phyloP scores from a whole-genome alignment of 768 basidiomycete species.

The Tulasnella sp. region DNA sequence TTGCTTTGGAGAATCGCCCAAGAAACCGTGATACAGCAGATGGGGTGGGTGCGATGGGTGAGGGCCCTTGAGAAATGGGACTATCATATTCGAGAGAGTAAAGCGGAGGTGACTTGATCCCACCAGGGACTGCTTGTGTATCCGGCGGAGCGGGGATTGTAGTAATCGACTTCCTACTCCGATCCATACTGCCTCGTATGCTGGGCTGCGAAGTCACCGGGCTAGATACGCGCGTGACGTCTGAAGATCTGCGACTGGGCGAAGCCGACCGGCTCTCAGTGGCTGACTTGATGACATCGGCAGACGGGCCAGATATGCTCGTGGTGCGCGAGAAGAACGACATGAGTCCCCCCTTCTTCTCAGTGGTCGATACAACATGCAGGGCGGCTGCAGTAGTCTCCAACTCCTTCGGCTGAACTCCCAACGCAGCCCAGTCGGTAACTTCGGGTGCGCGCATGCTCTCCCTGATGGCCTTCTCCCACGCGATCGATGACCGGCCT shows the following conservation, averaged over 20 bases:
- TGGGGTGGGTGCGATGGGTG: slow-evolving; percentile 23
- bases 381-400: slow-evolving; percentile 32
- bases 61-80: not conserved
- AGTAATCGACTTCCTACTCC: not conserved
- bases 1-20: slow-evolving; percentile 52
- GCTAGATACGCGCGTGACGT: not conserved
- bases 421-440: slow-evolving; percentile 57
- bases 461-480: slow-evolving; percentile 58
- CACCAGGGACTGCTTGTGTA: not conserved
- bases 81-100: not conserved
- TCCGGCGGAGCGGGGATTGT: not conserved
- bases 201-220: not conserved
- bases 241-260: not conserved
- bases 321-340: slow-evolving; percentile 56
- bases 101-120: not conserved
- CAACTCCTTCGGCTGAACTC: slow-evolving; percentile 48
- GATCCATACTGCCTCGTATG: not conserved
- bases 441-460: slow-evolving; percentile 37
- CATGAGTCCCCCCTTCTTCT: slow-evolving; percentile 44
- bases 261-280: not conserved
- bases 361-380: slow-evolving; percentile 31
- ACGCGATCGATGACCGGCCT: slow-evolving; percentile 62
- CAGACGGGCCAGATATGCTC: slow-evolving; percentile 15
- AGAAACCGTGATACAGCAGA: slow-evolving; percentile 80
- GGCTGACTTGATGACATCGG: not conserved